Evolutionary conservation across 2,329 filamentous ascomycete genomes (phyloP).

Genomic region (Hymenoscyphus fraxineus): DNA sequence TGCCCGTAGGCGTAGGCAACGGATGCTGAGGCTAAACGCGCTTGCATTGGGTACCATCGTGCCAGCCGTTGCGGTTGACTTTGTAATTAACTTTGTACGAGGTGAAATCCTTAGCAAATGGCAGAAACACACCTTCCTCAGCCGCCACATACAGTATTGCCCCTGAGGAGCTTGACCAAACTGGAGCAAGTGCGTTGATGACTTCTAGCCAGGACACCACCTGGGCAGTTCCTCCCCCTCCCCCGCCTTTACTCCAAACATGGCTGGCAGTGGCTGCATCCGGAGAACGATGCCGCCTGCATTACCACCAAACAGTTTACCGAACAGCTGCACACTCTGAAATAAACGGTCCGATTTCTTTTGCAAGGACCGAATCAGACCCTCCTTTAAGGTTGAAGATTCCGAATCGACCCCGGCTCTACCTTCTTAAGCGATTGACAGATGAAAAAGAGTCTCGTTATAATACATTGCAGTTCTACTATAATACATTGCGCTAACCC

Average conservation of each 20-base stretch:
- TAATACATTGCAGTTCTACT: too few relatives aligned
- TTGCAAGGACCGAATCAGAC: neutral
- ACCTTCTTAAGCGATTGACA: neutral
- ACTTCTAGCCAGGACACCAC: too few relatives aligned
- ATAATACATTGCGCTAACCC: too few relatives aligned
- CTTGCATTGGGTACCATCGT: neutral
- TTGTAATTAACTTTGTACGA: neutral
- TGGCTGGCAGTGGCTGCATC: neutral
- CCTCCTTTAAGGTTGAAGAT: neutral
- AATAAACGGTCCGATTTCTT: conserved; percentile 2
- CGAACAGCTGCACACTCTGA: neutral
- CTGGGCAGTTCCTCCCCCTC: too few relatives aligned
- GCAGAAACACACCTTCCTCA: neutral
- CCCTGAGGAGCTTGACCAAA: neutral
- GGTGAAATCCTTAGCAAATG: neutral
- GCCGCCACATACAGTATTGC: neutral
- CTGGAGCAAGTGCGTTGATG: neutral
- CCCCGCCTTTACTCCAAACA: neutral
- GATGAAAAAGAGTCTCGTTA: too few relatives aligned
- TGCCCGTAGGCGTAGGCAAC: neutral
- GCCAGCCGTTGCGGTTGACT: neutral
- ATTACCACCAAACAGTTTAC: neutral
- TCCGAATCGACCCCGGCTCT: neutral
- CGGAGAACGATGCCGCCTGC: neutral
- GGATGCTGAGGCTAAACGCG: neutral